Conservation (phyloP, 176 grass and related monocot genomes). For the Cenchrus americanus region DNA sequence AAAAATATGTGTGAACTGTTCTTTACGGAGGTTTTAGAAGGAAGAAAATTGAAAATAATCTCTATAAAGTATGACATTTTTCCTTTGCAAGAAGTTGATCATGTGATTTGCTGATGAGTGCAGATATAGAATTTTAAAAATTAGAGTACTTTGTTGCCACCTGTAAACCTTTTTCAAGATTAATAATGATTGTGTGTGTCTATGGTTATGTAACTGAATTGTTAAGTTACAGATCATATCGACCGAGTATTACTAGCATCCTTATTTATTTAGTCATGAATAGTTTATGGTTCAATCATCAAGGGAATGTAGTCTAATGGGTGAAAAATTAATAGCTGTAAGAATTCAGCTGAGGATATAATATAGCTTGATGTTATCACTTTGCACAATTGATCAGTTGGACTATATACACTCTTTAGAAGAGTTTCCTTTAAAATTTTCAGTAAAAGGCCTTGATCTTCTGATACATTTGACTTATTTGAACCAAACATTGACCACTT, state of each 20-base stretch:
- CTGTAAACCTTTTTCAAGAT: neutral
- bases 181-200: neutral
- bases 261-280: neutral
- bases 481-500: constrained; percentile 1
- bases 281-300: neutral
- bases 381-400: neutral
- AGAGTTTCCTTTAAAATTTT: constrained; percentile 6
- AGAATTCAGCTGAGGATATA: neutral
- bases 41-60: neutral
- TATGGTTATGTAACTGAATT: neutral
- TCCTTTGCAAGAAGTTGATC: neutral
- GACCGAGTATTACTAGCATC: constrained; percentile 1
- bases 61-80: neutral
- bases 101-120: neutral
- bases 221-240: neutral
- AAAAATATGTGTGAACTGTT: constrained; percentile 12
- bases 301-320: neutral
- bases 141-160: neutral
- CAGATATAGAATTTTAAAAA: constrained; percentile 27
- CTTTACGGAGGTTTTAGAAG: neutral
- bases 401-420: neutral
- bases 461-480: constrained; percentile 18
- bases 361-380: constrained; percentile 8
- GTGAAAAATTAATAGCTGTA: neutral
- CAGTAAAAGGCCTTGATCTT: neutral